These are phyloP conservation scores for Stevia rebaudiana DNA, from an alignment of 140 eudicot species.

Conservation along the genomic window DNA sequence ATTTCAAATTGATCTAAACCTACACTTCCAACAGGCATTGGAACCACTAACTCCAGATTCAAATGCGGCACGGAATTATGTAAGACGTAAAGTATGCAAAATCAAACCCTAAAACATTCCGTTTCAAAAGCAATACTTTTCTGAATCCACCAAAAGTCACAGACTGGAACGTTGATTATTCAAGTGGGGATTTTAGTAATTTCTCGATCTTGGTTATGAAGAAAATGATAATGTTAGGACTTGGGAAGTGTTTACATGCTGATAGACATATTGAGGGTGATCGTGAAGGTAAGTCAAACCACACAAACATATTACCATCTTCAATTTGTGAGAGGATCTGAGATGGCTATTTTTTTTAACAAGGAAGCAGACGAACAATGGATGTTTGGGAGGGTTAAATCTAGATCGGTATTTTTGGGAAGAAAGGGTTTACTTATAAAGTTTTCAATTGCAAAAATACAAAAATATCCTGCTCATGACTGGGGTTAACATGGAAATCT, in stretches of 20 bases:
- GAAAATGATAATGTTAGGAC: constrained; percentile 4
- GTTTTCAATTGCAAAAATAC: too few species aligned
- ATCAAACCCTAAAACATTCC: not conserved
- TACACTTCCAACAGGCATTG: constrained; percentile 5
- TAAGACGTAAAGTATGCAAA: constrained; percentile 8
- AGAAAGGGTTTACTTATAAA: too few species aligned
- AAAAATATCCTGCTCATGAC: too few species aligned
- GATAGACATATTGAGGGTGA: not conserved
- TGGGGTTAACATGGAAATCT: too few species aligned
- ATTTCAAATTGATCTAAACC: not conserved
- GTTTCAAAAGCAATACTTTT: constrained; percentile 1
- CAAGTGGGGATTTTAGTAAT: constrained; percentile 1
- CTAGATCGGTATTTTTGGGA: too few species aligned
- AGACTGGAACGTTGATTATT: constrained; percentile 18
- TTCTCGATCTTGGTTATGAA: not conserved
- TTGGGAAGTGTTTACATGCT: constrained; percentile 13
- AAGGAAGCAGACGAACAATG: too few species aligned
- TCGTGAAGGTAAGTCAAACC: constrained; percentile 42
- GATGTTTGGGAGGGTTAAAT: too few species aligned
- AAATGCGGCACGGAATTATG: constrained; percentile 13
- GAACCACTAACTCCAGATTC: not conserved
- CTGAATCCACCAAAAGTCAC: constrained; percentile 7
- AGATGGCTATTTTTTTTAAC: too few species aligned
- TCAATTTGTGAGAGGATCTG: too few species aligned
- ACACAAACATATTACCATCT: too few species aligned